These are phyloP conservation scores for Podaxis sp. DNA, from an alignment of 768 basidiomycete species.

Conservation along the genomic window DNA sequence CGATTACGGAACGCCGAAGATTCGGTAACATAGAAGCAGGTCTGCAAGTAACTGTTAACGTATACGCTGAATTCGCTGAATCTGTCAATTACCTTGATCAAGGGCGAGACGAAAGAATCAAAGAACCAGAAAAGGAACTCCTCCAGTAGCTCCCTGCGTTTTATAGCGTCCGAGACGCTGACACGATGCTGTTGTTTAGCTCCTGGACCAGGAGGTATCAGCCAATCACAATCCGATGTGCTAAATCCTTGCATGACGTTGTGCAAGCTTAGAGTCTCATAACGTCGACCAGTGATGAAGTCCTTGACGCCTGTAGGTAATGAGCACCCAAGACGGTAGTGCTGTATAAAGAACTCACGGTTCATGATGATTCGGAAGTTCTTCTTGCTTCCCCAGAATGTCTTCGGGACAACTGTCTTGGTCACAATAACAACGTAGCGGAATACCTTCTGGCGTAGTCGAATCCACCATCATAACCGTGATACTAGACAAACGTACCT, in stretches of 20 bases:
- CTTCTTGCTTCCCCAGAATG: conserved; percentile 72
- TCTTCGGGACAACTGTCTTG: conserved; percentile 66
- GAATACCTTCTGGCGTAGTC: conserved; percentile 51
- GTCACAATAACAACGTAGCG: conserved; percentile 65
- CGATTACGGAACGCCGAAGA: conserved; percentile 82
- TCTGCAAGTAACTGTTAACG: conserved; percentile 43
- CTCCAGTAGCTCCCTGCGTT: conserved; percentile 77
- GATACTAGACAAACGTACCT: conserved; percentile 42
- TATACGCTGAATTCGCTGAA: not conserved
- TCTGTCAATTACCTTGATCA: conserved; percentile 63
- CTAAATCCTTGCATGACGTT: conserved; percentile 73
- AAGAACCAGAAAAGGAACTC: conserved; percentile 97
- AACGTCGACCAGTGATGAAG: conserved; percentile 78
- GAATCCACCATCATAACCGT: not conserved
- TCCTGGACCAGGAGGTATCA: conserved; percentile 45
- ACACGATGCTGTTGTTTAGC: conserved; percentile 45
- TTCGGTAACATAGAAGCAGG: conserved; percentile 92
- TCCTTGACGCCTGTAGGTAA: conserved; percentile 57
- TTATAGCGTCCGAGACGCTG: conserved; percentile 65
- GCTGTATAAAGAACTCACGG: conserved; percentile 42
- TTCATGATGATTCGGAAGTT: conserved; percentile 63
- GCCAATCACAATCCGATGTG: conserved; percentile 78
- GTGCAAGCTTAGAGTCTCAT: conserved; percentile 80
- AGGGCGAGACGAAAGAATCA: conserved; percentile 75
- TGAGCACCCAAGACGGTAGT: not conserved